Evolutionary conservation across 805 yeast genomes (phyloP).

Genomic region (Sungouiella thailandica): DNA sequence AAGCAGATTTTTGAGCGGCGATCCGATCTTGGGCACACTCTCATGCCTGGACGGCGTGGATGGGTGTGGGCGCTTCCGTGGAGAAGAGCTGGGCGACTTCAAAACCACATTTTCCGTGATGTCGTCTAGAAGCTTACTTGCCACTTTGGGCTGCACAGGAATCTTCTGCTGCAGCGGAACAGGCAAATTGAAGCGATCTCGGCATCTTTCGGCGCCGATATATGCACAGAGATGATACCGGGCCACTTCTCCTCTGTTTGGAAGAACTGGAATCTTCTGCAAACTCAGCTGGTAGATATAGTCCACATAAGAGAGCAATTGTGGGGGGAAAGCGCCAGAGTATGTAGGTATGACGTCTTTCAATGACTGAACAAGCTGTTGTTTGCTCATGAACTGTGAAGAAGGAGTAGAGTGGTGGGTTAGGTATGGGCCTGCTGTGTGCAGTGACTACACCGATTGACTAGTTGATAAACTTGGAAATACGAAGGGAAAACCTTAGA

Average conservation of each 20-base stretch:
- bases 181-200: slow-evolving; percentile 40
- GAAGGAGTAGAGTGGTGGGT: neutral
- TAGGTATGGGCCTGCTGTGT: neutral
- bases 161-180: slow-evolving; percentile 46
- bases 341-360: slow-evolving; percentile 48
- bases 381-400: slow-evolving; percentile 10
- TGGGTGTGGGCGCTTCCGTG: slow-evolving; percentile 10
- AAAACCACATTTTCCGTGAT: slow-evolving; percentile 39
- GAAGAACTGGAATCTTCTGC: slow-evolving; percentile 44
- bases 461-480: no score
- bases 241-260: slow-evolving; percentile 56
- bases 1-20: slow-evolving; percentile 35
- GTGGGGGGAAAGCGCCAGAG: slow-evolving; percentile 37
- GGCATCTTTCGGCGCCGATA: slow-evolving; percentile 50
- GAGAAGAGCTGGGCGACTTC: slow-evolving; percentile 16
- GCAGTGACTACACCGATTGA: no score
- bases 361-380: slow-evolving; percentile 29
- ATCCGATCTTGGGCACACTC: slow-evolving; percentile 30
- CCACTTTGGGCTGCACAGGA: slow-evolving; percentile 50
- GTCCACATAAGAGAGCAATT: slow-evolving; percentile 36
- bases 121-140: slow-evolving; percentile 39
- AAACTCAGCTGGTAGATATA: slow-evolving; percentile 49
- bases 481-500: no score
- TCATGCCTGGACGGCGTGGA: slow-evolving; percentile 12
- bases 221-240: slow-evolving; percentile 65